Base-by-base conservation (phyloP, 2,329 filamentous ascomycete species). In the Pestalotiopsis sp. region DNA sequence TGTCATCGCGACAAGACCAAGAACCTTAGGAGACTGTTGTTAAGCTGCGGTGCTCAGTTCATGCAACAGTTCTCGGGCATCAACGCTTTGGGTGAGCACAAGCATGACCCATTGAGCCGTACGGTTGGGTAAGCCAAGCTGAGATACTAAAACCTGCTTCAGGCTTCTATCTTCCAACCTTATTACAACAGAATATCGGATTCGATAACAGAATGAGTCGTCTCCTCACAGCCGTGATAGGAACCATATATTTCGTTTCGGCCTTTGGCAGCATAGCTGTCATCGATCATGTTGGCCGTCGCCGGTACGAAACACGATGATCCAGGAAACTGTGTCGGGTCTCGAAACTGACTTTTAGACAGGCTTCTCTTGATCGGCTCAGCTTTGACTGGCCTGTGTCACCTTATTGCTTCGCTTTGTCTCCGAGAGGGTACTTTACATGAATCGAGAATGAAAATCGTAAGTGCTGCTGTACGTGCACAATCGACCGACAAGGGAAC, bases 141-240 rank as follows among this genome's bases (percentile, higher is more conserved):
- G 2, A 31, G 27, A 36, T 27, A 14, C 59, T 9, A 36, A 36
- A 20, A n/a, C 14, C 27, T 61, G 59, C 20, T 27, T 13, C 14
- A 70, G 81, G 81, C 3, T 83, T 83, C 69, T 83, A 83, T 68
- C 78, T 90, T 0, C 87, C 88, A 0, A 88, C 86, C 0, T 81
- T 91, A 0, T 76, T 90, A 2, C 86, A 87, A 67, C 75, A 86
- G 60, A 87, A 82, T 6, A 86, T 91, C 7, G 87, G 87, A 0
- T 82, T 89, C 31, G 77, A 77, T 38, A 81, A 88, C 68, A 80
- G 80, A 56, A 82, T 85, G 73, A 84, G 86, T 2, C 82, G 88
- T 4, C 77, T 91, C 0, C 80, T 91, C 20, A 84, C 88, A 1
- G 88, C 86, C 2, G 84, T 86, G 68, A 90, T 73, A 65, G 78